These are phyloP conservation scores for Nemania sp. DNA, from an alignment of 2,329 filamentous ascomycete genomes.

Conservation along the genomic window DNA sequence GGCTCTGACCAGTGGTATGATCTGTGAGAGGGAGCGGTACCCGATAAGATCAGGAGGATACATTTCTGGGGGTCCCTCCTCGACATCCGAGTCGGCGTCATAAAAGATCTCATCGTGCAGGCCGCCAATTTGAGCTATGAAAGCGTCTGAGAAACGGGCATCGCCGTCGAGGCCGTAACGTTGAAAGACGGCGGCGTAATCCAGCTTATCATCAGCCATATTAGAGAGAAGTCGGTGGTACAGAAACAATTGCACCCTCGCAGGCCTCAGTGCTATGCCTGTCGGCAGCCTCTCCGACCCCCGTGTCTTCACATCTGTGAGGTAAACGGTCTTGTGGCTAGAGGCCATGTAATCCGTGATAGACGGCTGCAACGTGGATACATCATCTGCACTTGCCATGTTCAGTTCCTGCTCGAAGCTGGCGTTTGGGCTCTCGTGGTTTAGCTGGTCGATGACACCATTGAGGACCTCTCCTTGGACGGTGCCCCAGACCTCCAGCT, in stretches of 20 bases:
- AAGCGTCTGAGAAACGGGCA: conserved; percentile 73
- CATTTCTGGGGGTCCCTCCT: conserved; percentile 24
- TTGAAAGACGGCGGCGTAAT: conserved; percentile 69
- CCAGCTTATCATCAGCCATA: conserved; percentile 71
- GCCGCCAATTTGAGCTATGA: conserved; percentile 74
- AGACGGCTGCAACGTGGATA: conserved; percentile 42
- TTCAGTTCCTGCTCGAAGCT: conserved; percentile 67
- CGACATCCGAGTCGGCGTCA: conserved; percentile 45
- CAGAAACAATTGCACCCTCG: conserved; percentile 84
- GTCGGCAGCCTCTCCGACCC: conserved; percentile 66
- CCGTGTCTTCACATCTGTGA: conserved; percentile 89
- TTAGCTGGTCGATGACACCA: conserved; percentile 87
- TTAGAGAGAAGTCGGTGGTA: conserved; percentile 85
- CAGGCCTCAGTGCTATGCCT: conserved; percentile 69
- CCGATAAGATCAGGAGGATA: conserved; percentile 46
- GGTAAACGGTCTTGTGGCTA: conserved; percentile 58
- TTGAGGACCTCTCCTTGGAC: conserved; percentile 83
- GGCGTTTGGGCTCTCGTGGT: conserved; percentile 74
- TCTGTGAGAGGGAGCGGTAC: conserved; percentile 54
- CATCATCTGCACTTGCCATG: conserved; percentile 41
- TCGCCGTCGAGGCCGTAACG: conserved; percentile 73
- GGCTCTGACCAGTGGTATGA: conserved; percentile 50
- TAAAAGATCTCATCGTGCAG: conserved; percentile 70
- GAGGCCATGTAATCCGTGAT: conserved; percentile 49
- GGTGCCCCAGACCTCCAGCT: conserved; percentile 83